phyloP scores from a whole-genome alignment of 225 moss, liverwort and hornwort species.

The Marchantia polymorpha region DNA sequence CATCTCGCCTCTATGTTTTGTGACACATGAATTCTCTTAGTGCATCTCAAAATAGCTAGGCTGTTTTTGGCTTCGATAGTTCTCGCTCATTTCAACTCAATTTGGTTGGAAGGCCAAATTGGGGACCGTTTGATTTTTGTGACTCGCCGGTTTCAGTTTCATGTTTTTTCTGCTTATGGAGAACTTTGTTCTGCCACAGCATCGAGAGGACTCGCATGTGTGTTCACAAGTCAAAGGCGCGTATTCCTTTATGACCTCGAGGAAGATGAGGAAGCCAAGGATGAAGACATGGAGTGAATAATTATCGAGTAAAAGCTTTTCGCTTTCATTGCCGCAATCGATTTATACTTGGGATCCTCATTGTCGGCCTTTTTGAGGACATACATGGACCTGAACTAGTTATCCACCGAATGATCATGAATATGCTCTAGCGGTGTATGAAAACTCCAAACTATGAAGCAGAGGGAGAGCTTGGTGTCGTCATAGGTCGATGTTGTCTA shows the following conservation, averaged over 20 bases:
- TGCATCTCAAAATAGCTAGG: no score
- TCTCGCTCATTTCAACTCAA: no score
- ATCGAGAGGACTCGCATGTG: conserved; percentile 90
- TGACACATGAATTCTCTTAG: no score
- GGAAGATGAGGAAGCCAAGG: conserved; percentile 88
- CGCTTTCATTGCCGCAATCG: not conserved
- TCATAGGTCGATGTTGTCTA: not conserved
- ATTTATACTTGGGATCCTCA: not conserved
- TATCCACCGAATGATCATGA: not conserved
- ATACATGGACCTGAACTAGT: not conserved
- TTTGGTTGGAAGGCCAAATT: no score
- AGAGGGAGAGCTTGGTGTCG: not conserved
- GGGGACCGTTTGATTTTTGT: no score
- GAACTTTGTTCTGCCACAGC: conserved; percentile 50
- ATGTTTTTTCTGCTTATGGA: not conserved
- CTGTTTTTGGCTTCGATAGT: no score
- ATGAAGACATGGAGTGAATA: conserved; percentile 61
- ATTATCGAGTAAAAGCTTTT: not conserved
- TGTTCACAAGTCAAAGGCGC: conserved; percentile 88
- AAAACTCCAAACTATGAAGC: not conserved
- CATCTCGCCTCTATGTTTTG: not conserved
- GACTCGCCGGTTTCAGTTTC: not conserved
- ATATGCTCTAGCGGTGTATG: not conserved
- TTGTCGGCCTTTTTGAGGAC: not conserved
- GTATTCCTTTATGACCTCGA: conserved; percentile 90